Evolutionary conservation across 495 filamentous ascomycete species (phyloP), one percentile per base, ranked within the genome.

Genomic region (Trichoderma parareesei): DNA sequence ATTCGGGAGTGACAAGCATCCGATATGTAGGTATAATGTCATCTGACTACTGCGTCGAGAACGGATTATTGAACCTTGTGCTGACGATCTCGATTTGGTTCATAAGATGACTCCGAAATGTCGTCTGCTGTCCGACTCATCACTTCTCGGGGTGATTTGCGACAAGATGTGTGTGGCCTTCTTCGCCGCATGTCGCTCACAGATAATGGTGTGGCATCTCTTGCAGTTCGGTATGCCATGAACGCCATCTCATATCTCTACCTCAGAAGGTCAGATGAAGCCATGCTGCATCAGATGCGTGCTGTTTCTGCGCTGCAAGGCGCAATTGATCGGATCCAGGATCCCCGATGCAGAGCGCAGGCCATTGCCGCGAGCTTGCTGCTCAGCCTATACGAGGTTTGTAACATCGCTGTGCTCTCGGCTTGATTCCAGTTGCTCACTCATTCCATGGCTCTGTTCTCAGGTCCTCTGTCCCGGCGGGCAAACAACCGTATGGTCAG

Each of bases 201-300:
- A 57, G 53, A 57, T 35, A 14, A 57, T 16, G 27, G 33, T 3
- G 33, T 33, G 13, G 13, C 53, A 37, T 57, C 53, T 57, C 53
- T 57, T 57, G 53, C 53, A 14, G 53, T 57, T 13, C 53, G 53
- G 11, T 57, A 57, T 8, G 20, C 53, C 20, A 57, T 57, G 53
- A 57, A 57, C 53, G 53, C 53, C 20, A 57, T 57, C 37, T 57
- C 53, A 27, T 57, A 57, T 37, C 53, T 57, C 11, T 57, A 57
- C 16, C 53, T 57, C 11, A 37, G 18, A 37, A 38, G 13, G 33
- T 3, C 33, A 13, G 53, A 57, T 57, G 53, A 57, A 11, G 53
- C 53, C 20, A 57, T 35, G 27, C 4, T 38, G 53, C 53, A 57
- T 38, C 53, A 57, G 27, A 57, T 57, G 53, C 53, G 10, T 37